Evolutionary conservation across 2,329 filamentous ascomycete species (phyloP).

Genomic region (Verruconis gallopava): DNA sequence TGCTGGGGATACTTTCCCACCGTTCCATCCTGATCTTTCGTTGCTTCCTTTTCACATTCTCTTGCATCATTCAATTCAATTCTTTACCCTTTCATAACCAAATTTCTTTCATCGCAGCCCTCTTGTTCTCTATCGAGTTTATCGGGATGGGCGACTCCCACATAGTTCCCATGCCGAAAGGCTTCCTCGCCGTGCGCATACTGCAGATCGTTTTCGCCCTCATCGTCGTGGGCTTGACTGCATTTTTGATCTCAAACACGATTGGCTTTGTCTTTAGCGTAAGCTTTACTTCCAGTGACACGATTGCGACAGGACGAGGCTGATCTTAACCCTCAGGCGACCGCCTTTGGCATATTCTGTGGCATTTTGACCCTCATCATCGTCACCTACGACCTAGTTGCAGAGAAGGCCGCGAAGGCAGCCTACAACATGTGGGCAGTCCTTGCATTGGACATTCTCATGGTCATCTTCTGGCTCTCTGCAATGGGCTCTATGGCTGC

Average conservation of each 20-base stretch:
- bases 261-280: constrained; percentile 3
- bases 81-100: too few relatives aligned
- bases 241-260: constrained; percentile 5
- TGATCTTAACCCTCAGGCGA: too few relatives aligned
- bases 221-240: constrained; percentile 32
- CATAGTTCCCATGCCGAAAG: constrained; percentile 13
- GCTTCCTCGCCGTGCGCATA: constrained; percentile 15
- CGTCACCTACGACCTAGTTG: constrained; percentile 35
- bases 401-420: constrained; percentile 27
- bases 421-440: constrained; percentile 43
- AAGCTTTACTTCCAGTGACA: background rate
- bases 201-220: constrained; percentile 29
- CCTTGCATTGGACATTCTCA: constrained; percentile 38
- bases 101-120: too few relatives aligned
- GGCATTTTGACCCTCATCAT: constrained; percentile 34
- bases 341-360: constrained; percentile 31
- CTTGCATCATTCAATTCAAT: too few relatives aligned
- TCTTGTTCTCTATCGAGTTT: too few relatives aligned
- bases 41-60: too few relatives aligned
- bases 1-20: too few relatives aligned
- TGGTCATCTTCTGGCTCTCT: constrained; percentile 40
- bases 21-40: too few relatives aligned
- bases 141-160: constrained; percentile 4
- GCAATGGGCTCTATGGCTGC: constrained; percentile 14
- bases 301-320: too few relatives aligned